Base-by-base conservation (phyloP, 257 asterid genomes). In the Nicotiana sylvestris region DNA sequence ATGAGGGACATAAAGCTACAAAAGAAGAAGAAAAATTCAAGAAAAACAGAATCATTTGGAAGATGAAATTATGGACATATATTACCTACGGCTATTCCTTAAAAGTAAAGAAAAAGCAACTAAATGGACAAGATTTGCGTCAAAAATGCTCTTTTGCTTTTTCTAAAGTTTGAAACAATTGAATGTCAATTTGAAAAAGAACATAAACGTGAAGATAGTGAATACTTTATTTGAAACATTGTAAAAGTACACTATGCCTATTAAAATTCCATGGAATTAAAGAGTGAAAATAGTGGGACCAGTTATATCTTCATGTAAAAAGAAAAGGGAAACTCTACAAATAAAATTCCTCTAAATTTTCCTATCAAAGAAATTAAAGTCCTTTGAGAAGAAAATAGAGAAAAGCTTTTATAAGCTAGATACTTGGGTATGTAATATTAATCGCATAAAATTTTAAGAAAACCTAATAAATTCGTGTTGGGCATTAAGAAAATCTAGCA, bases 1-100 rank as follows among this genome's bases (percentile, higher is more conserved):
- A 43, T 21, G 58, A 39, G 60, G 15, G 78, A 72, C 78, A 72
- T 43, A 72, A 72, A 43, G 78, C 29, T 57, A 43, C 78, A 72
- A 72, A 72, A 72, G 60, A 72, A 72, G 27, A 46, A 43, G 39
- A 70, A 7, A 68, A 4, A 70, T 43, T 39, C 77, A 21, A 43
- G 35, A 43, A 43, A 27, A 72, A 43, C 78, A 21, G 29, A 72
- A 72, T 72, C 78, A 72, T 72, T 72, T 25, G 60, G 8, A 72
- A 74, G 62, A 74, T 74, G 80, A 74, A 74, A 15, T 39, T 39
- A 70, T 72, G 12, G 56, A 37, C 17, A 68, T 8, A 68, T 69
- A 46, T 13, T 74, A 74, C 80, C 30, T 25, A 25, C 62, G 32
- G n/a, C 25, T 49, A 46, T 62, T 74, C 80, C 80, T 74, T 25